Conservation (phyloP, 176 grass and related monocot genomes). For the Areca catechu region DNA sequence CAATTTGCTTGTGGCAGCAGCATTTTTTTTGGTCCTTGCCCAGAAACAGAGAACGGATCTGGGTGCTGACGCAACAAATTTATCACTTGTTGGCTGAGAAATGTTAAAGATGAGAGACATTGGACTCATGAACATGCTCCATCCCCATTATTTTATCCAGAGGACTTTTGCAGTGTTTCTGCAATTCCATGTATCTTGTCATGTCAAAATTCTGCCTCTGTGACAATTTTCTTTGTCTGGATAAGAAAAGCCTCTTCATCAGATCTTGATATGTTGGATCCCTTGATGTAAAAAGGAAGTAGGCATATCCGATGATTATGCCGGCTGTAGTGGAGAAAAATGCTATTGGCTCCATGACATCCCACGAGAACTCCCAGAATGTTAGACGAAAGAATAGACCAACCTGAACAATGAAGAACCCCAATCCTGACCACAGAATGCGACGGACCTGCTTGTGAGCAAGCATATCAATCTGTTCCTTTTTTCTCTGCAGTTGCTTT, state of each 20-base stretch:
- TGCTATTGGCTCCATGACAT: constrained; percentile 96
- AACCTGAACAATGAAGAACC: constrained; percentile 57
- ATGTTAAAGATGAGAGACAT: constrained; percentile 42
- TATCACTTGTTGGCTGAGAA: constrained; percentile 48
- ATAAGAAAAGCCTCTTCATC: constrained; percentile 79
- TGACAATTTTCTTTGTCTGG: constrained; percentile 65
- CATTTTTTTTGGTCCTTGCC: not conserved
- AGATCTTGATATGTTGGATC: constrained; percentile 91
- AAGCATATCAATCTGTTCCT: constrained; percentile 71
- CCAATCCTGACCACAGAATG: constrained; percentile 82
- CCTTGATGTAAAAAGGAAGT: constrained; percentile 92
- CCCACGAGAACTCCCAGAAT: constrained; percentile 99
- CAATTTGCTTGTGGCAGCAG: too few species aligned
- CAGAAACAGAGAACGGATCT: not conserved
- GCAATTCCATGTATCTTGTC: constrained; percentile 70
- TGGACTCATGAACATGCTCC: constrained; percentile 15
- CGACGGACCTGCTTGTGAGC: constrained; percentile 87
- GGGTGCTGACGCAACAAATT: not conserved
- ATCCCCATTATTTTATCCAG: constrained; percentile 42
- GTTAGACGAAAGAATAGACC: constrained; percentile 91
- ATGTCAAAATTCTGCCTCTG: constrained; percentile 62
- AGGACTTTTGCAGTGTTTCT: constrained; percentile 73
- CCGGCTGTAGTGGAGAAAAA: constrained; percentile 78
- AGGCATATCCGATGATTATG: constrained; percentile 65
- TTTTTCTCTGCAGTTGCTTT: constrained; percentile 49